These are phyloP conservation scores for Didymella sp. DNA, from an alignment of 2,329 filamentous ascomycete genomes.

Conservation along the genomic window DNA sequence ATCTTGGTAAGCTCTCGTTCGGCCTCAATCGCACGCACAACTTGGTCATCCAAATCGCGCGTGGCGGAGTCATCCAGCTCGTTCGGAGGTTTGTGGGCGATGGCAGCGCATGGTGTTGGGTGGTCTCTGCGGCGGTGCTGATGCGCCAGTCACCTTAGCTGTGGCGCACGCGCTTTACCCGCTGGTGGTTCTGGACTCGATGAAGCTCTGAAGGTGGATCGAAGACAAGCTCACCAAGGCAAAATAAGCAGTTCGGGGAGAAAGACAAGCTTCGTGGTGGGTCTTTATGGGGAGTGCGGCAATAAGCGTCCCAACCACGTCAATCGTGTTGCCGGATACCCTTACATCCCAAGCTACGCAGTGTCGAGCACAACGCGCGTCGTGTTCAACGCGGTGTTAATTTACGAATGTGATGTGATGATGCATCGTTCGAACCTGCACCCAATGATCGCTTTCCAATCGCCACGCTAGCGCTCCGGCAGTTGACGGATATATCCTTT, in stretches of 20 bases:
- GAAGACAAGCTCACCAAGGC: conserved; percentile 9
- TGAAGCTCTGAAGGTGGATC: background rate
- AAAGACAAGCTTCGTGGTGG: conserved; percentile 13
- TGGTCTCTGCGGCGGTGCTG: conserved; percentile 7
- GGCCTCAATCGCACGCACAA: background rate
- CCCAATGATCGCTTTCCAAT: conserved; percentile 6
- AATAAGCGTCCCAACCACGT: background rate
- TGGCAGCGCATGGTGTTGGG: background rate
- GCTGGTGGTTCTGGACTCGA: background rate
- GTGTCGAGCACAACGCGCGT: conserved; percentile 7
- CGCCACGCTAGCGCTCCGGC: conserved; percentile 9
- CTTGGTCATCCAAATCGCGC: background rate
- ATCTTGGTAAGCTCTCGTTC: background rate
- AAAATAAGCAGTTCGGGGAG: conserved; percentile 7
- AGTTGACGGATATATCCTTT: conserved; percentile 10
- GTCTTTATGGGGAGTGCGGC: conserved; percentile 3
- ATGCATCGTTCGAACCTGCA: background rate
- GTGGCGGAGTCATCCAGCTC: background rate
- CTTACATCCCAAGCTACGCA: conserved; percentile 1
- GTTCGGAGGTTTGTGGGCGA: background rate
- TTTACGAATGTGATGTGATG: background rate
- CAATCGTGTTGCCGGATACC: conserved; percentile 4
- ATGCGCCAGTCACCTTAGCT: background rate
- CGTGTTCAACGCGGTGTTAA: background rate
- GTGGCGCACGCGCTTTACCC: conserved; percentile 1